phyloP scores from a whole-genome alignment of 306 rosid species.

The Erythrophleum fordii region DNA sequence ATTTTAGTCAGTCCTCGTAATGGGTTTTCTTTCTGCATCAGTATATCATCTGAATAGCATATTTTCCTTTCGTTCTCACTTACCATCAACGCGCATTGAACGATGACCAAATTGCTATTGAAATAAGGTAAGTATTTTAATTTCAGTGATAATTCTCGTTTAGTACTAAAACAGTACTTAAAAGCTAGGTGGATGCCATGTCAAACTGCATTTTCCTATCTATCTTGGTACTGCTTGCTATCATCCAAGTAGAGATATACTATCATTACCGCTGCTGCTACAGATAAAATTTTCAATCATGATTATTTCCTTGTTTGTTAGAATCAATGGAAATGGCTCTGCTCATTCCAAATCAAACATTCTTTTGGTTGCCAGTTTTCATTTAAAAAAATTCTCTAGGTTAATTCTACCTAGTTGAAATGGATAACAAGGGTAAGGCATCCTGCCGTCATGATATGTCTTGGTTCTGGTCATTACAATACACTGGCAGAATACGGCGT shows the following conservation, averaged over 20 bases:
- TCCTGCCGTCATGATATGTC: background rate
- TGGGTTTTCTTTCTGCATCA: too few relatives aligned
- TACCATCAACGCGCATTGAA: background rate
- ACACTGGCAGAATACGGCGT: conserved; percentile 6
- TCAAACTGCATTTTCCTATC: background rate
- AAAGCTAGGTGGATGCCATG: background rate
- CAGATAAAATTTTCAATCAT: background rate
- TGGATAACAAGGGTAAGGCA: background rate
- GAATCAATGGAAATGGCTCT: background rate
- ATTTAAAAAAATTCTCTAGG: too few relatives aligned
- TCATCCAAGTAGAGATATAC: too few relatives aligned
- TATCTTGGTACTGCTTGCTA: background rate
- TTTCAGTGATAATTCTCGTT: too few relatives aligned
- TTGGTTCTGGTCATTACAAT: conserved; percentile 15
- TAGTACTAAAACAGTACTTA: too few relatives aligned
- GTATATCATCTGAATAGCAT: too few relatives aligned
- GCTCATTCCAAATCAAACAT: background rate
- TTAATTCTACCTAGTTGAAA: background rate
- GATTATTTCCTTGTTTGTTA: too few relatives aligned
- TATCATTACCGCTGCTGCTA: background rate
- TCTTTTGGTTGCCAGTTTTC: too few relatives aligned
- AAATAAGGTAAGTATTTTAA: background rate
- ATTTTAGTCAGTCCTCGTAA: too few relatives aligned
- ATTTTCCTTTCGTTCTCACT: too few relatives aligned
- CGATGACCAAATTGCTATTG: background rate